phyloP scores from a whole-genome alignment of 495 filamentous ascomycete genomes.

The Entonaema liquescens region DNA sequence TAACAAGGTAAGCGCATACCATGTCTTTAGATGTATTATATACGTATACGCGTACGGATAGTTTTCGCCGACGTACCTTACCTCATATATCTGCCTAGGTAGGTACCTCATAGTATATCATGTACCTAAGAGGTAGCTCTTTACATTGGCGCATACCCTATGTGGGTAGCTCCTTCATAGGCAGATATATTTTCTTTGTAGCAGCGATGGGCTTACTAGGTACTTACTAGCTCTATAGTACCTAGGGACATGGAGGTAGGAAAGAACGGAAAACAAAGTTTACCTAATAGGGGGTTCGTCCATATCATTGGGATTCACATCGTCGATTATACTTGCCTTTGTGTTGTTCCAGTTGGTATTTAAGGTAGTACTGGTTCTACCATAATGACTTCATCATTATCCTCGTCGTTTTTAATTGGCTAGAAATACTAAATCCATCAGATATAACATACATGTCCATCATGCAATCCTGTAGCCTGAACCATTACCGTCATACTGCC shows the following conservation, averaged over 20 bases:
- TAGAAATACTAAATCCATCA: neutral
- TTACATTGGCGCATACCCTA: neutral
- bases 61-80: neutral
- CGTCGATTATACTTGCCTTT: slow-evolving; percentile 17
- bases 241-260: too few relatives aligned
- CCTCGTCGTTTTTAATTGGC: slow-evolving; percentile 24
- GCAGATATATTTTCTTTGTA: neutral
- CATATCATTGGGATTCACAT: slow-evolving; percentile 22
- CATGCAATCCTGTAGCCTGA: neutral
- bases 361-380: slow-evolving; percentile 16
- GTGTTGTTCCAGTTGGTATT: slow-evolving; percentile 5
- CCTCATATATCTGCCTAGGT: neutral
- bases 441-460: slow-evolving; percentile 23
- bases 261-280: slow-evolving; percentile 17
- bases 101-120: too few relatives aligned
- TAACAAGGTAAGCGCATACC: slow-evolving; percentile 1
- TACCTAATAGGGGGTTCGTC: neutral
- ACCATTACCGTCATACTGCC: neutral
- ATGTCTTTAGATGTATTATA: neutral
- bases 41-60: neutral
- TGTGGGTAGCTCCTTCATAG: slow-evolving; percentile 1
- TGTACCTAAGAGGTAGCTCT: too few relatives aligned
- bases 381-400: slow-evolving; percentile 34
- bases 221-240: neutral
- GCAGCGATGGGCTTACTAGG: neutral